Percentiles rank a stretch among this genome's conserved stretches.
Evolutionary conservation across 148 eudicot genomes (phyloP).

Genomic region (Chenopodium album): DNA sequence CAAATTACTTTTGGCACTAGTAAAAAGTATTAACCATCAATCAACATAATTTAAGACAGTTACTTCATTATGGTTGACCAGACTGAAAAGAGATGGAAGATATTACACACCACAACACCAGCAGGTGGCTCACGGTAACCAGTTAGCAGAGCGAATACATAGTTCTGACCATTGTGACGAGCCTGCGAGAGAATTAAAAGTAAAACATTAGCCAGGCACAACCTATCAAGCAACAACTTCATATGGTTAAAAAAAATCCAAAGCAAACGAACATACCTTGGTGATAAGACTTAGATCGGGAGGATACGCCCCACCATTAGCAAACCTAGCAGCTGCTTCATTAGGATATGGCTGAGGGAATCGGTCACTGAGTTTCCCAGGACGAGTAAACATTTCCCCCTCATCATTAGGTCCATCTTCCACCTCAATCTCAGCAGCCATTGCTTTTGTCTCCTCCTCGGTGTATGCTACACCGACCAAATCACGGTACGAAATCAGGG

Average conservation of each 20-base stretch:
- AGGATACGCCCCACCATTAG: slow-evolving; percentile 99
- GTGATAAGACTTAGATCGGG: slow-evolving; percentile 96
- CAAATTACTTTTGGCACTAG: neutral
- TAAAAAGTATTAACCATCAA: neutral
- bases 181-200: slow-evolving; percentile 47
- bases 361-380: slow-evolving; percentile 85
- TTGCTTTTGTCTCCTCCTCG: slow-evolving; percentile 81
- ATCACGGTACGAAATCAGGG: slow-evolving; percentile 73
- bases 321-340: slow-evolving; percentile 91
- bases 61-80: slow-evolving; percentile 8
- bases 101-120: slow-evolving; percentile 58
- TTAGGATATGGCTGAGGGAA: slow-evolving; percentile 79
- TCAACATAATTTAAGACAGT: neutral
- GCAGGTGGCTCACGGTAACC: slow-evolving; percentile 96
- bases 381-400: slow-evolving; percentile 87
- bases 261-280: slow-evolving; percentile 48
- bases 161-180: slow-evolving; percentile 88
- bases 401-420: slow-evolving; percentile 90
- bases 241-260: neutral
- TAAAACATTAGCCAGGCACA: neutral
- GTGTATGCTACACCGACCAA: slow-evolving; percentile 92
- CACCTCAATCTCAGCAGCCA: slow-evolving; percentile 91
- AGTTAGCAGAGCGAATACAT: slow-evolving; percentile 73
- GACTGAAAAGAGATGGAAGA: neutral
- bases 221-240: slow-evolving; percentile 7